Evolutionary conservation across 2,329 filamentous ascomycete genomes (phyloP).

Genomic region (Botrytis byssoidea): DNA sequence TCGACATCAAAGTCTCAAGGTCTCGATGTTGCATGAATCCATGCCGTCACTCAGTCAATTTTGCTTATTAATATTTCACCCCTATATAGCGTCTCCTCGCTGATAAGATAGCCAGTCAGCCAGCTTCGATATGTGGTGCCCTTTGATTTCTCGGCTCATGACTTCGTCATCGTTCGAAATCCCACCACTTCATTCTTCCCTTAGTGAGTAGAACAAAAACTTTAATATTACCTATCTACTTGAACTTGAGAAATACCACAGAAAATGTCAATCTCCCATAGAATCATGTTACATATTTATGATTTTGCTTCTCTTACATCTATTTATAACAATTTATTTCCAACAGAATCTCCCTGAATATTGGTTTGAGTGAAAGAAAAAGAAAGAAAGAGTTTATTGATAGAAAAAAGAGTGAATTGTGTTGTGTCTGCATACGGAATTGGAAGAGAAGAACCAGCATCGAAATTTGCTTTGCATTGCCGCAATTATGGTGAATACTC

Average conservation of each 20-base stretch:
- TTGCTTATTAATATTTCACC: background rate
- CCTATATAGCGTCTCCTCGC: background rate
- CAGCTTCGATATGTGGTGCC: background rate
- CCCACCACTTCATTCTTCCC: background rate
- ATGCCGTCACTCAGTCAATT: background rate
- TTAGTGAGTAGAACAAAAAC: background rate
- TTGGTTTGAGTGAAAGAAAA: background rate
- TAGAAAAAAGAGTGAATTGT: background rate
- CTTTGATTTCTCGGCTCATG: conserved; percentile 3
- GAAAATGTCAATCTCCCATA: background rate
- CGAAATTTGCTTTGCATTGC: background rate
- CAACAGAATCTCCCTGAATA: background rate
- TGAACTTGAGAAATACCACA: background rate
- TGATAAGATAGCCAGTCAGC: background rate
- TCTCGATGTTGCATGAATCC: too few species aligned
- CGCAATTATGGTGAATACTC: conserved; percentile 15
- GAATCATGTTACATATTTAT: background rate
- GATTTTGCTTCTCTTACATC: background rate
- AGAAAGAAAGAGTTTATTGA: background rate
- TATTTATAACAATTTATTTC: background rate
- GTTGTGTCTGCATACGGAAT: background rate
- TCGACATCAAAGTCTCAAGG: too few species aligned
- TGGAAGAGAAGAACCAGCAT: background rate
- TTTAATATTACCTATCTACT: background rate
- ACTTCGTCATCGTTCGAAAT: conserved; percentile 1